Evolutionary conservation across 177 flowering plant genomes (phyloP), one percentile per base, ranked within the genome.

Genomic region (Vitis hybrid): DNA sequence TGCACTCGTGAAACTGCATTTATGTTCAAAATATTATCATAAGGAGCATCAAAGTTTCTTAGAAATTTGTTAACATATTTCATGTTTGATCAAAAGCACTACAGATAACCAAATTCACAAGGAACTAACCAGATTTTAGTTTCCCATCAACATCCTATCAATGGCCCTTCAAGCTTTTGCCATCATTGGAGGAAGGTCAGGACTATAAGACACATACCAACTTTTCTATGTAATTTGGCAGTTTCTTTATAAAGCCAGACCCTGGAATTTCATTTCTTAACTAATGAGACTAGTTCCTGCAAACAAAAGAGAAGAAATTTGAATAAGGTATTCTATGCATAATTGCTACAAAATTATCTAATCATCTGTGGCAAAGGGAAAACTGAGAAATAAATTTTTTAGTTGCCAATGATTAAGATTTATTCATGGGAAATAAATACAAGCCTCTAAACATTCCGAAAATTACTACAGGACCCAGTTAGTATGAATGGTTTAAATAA

Each of bases 121-220:
- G 56, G 57, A 66, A 72, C 65, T 61, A 68, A 88, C 98, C 97
- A 56, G 96, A 86, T 80, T 85, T 86, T 26, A 90, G 74, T 64
- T 91, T 90, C 75, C 86, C 83, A 71, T 93, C 91, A 67, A 89
- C 74, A 62, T 96, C 90, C 88, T 85, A 79, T 92, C 97, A 61
- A 94, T 84, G 11, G 85, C 91, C 72, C 78, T 86, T 76, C 88
- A 91, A 70, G 94, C 97, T 60, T 72, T 74, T 75, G 84, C 89
- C 60, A 97, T 90, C 79, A 93, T 75, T 18, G 96, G 91, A 71
- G 93, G 90, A 74, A 79, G 85, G 76, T 83, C 88, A 64, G 91
- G 91, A 72, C 87, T 82, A 77, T 75, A 78, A 62, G 78, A 69
- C 23, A 82, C 79, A 74, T 23, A 48, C 85, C 88, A 45, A 75